Conservation (phyloP, 257 asterid genomes). For the Penstemon newberryi region DNA sequence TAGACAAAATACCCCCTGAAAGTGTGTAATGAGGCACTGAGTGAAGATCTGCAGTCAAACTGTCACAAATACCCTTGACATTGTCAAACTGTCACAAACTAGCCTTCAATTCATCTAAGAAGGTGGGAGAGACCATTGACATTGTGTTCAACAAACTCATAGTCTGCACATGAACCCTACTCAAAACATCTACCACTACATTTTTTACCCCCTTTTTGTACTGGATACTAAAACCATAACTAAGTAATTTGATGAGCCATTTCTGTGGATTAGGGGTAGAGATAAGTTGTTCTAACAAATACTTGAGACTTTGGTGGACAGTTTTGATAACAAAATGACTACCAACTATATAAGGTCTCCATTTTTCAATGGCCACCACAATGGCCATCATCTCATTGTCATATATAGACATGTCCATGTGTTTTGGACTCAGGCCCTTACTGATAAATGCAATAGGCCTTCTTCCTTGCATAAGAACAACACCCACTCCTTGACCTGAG, state of each 20-base stretch:
- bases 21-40: background rate
- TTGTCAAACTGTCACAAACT: background rate
- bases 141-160: background rate
- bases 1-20: background rate
- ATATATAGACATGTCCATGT: background rate
- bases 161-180: background rate
- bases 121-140: no score
- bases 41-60: no score
- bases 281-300: background rate
- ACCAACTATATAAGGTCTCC: background rate
- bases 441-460: background rate
- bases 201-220: background rate
- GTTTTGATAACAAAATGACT: background rate
- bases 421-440: background rate
- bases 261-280: background rate
- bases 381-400: slow-evolving; percentile 12
- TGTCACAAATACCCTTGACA: background rate
- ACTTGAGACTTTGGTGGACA: background rate
- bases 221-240: background rate
- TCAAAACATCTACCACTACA: background rate
- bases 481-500: background rate
- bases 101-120: no score
- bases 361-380: background rate
- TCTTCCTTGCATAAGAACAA: background rate
- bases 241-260: background rate